phyloP scores from a whole-genome alignment of 2,329 filamentous ascomycete species.

The Lachnellula arida region DNA sequence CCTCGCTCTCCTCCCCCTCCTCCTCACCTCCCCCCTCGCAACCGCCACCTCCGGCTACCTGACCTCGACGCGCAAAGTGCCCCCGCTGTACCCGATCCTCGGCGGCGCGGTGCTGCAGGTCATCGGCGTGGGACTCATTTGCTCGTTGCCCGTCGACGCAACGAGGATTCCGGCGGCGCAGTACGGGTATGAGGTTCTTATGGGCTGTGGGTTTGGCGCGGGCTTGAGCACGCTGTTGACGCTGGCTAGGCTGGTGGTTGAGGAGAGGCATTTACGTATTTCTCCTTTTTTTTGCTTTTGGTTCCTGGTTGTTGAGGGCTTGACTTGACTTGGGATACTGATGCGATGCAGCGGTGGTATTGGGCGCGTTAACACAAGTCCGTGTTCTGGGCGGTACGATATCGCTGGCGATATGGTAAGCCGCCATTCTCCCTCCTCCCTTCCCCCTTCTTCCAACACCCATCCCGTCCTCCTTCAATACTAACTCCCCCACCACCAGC shows the following conservation, averaged over 20 bases:
- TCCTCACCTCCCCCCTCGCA: slow-evolving; percentile 3
- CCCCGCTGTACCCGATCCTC: slow-evolving; percentile 9
- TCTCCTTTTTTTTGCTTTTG: neutral
- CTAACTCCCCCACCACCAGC: neutral
- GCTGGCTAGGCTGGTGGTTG: slow-evolving; percentile 41
- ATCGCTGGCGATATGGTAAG: neutral
- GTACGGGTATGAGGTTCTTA: slow-evolving; percentile 51
- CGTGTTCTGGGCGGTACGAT: slow-evolving; percentile 2
- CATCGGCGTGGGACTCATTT: slow-evolving; percentile 8
- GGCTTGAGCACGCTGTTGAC: slow-evolving; percentile 46
- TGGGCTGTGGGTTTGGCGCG: slow-evolving; percentile 55
- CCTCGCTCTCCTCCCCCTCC: slow-evolving; percentile 5
- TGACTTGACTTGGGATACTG: neutral
- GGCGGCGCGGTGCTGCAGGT: slow-evolving; percentile 7
- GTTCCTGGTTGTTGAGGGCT: neutral
- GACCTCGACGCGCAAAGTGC: slow-evolving; percentile 2
- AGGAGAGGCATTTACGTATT: neutral
- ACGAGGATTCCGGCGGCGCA: slow-evolving; percentile 1
- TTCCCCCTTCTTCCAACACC: no score
- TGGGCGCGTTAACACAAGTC: slow-evolving; percentile 1
- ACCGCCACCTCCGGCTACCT: slow-evolving; percentile 3
- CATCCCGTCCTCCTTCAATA: neutral
- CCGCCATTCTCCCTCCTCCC: neutral
- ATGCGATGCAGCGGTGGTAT: neutral
- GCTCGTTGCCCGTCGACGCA: slow-evolving; percentile 1